Percentiles rank a stretch among this genome's conserved stretches.
phyloP scores from a whole-genome alignment of 805 yeast genomes.

The Zygosaccharomyces bisporus region DNA sequence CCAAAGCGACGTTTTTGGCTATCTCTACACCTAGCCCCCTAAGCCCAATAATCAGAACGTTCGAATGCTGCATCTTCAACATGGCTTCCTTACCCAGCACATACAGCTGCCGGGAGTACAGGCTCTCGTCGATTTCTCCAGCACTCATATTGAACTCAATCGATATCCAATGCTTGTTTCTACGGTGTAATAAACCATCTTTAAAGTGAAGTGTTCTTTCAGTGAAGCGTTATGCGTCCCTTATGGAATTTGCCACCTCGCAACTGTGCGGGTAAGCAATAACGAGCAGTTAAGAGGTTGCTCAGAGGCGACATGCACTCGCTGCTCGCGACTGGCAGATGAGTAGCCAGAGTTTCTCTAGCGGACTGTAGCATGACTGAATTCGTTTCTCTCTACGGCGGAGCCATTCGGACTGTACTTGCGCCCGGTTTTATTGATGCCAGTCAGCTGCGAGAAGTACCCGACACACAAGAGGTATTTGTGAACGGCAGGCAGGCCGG shows the following conservation, averaged over 20 bases:
- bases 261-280: neutral
- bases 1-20: constrained; percentile 93
- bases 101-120: constrained; percentile 94
- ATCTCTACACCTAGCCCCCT: constrained; percentile 94
- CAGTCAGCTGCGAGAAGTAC: constrained; percentile 72
- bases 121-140: constrained; percentile 78
- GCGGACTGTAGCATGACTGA: neutral
- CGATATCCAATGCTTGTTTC: neutral
- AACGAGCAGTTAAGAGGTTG: neutral
- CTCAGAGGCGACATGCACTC: neutral
- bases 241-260: constrained; percentile 6
- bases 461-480: constrained; percentile 92
- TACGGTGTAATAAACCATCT: neutral
- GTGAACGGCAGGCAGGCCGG: constrained; percentile 42
- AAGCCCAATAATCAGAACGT: constrained; percentile 85
- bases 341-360: neutral
- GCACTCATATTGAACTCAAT: constrained; percentile 5
- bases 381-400: constrained; percentile 59
- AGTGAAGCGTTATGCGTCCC: constrained; percentile 1
- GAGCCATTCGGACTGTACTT: constrained; percentile 60
- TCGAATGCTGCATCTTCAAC: constrained; percentile 92
- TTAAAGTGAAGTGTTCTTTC: neutral
- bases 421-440: constrained; percentile 72
- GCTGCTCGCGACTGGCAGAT: neutral
- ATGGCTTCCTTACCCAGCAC: constrained; percentile 97